Base-by-base conservation (phyloP, 2,329 filamentous ascomycete species). In the Aureobasidium mangrovei region DNA sequence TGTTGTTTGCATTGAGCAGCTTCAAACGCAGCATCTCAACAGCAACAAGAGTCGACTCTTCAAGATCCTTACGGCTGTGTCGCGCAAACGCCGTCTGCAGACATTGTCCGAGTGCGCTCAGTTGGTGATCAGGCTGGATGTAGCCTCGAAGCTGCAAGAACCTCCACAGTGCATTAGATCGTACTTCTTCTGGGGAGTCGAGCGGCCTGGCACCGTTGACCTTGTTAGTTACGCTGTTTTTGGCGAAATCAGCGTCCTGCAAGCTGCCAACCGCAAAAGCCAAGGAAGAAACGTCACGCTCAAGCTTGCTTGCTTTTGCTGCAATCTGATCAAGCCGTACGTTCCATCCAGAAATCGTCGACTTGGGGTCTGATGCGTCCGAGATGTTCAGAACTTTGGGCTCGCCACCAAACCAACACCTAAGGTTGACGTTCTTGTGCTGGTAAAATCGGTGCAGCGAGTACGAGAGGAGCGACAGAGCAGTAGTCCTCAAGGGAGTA, bases 141-240 rank as follows among this genome's bases (percentile, higher is more conserved):
- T 96, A 98, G 27, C 85, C 90, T 56, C 91, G 83, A 46, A 97
- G 77, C 65, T 95, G 88, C 26, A 98, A 77, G 70, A 96, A 93
- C 54, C 90, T 82, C 86, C 89, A 96, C 56, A 91, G 78, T 5
- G 85, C 81, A 62, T 95, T 88, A 18, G 89, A 74, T 27, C 79
- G 73, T 53, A 91, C 79, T 63, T 93, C 86, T 12, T 85, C 78
- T 59, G 85, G 80, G n/a, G 84, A 80, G 56, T 77, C 81, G 7
- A 79, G 67, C 10, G 66, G 64, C 70, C 78, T 56, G 31, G 56
- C 53, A 53, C 55, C 56, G 29, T 56, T 52, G 32, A 48, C 38
- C 52, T 33, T 42, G 24, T 77, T 79, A 27, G 80, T 74, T 49
- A 88, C 76, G 0, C 88, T 88, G 61, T 81, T 82, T 54, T 82